A percentile compares a stretch with the other conserved stretches of the same genome.
These are phyloP conservation scores for Neopestalotiopsis clavispora DNA, from an alignment of 2,329 filamentous ascomycete species.

Conservation along the genomic window DNA sequence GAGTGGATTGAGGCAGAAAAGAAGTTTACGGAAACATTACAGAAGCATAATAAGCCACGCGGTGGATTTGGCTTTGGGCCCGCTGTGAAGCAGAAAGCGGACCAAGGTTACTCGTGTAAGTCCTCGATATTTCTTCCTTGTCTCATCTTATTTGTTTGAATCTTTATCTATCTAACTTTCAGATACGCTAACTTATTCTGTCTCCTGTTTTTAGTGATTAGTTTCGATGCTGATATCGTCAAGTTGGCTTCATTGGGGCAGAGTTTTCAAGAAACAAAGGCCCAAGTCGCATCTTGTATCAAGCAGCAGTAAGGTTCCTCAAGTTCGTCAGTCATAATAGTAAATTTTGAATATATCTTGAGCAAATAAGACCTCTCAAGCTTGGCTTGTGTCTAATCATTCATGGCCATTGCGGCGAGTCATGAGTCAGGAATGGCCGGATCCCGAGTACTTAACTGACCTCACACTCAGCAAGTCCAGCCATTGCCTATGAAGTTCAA, in stretches of 20 bases:
- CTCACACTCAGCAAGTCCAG: neutral
- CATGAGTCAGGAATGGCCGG: too few relatives aligned
- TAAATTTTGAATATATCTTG: too few relatives aligned
- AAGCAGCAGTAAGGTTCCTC: neutral
- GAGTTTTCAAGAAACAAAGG: conserved; percentile 12
- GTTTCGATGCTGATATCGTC: conserved; percentile 16
- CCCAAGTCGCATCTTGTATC: neutral
- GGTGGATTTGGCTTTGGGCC: conserved; percentile 37
- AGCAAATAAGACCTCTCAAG: too few relatives aligned
- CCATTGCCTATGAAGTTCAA: neutral
- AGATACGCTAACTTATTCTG: neutral
- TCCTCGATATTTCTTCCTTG: neutral
- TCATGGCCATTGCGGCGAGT: too few relatives aligned
- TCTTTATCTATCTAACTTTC: too few relatives aligned
- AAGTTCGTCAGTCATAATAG: too few relatives aligned
- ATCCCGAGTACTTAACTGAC: too few relatives aligned
- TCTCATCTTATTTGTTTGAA: neutral
- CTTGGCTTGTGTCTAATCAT: too few relatives aligned
- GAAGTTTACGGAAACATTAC: conserved; percentile 42
- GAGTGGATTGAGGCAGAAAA: conserved; percentile 46
- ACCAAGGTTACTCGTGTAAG: conserved; percentile 20
- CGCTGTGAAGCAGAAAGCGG: conserved; percentile 31
- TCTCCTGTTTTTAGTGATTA: neutral
- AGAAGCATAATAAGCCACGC: conserved; percentile 52
- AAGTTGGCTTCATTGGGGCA: conserved; percentile 11